phyloP scores from a whole-genome alignment of 768 basidiomycete genomes.

The Suillus placidus region DNA sequence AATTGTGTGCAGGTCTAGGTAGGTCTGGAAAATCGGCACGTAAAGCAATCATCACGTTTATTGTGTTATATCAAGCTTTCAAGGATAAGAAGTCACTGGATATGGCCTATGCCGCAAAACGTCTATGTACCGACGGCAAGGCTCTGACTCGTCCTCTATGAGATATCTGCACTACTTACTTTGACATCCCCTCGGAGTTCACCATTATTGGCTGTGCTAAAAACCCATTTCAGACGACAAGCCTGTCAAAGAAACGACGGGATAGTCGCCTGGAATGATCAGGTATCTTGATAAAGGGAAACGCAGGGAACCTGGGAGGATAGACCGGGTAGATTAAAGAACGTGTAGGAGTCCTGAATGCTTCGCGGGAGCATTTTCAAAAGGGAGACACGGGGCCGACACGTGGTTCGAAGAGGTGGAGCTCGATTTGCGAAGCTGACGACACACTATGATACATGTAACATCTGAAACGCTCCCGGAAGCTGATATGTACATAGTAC shows the following conservation, averaged over 20 bases:
- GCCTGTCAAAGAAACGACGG: not conserved
- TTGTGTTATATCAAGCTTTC: not conserved
- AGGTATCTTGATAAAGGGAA: not conserved
- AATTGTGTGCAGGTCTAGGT: not conserved
- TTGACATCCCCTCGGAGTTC: not conserved
- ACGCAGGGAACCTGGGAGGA: not conserved
- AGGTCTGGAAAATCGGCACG: not conserved
- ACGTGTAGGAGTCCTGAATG: not conserved
- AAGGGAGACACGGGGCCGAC: not conserved
- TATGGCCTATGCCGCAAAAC: not conserved
- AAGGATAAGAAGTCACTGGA: not conserved
- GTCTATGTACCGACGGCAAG: not conserved
- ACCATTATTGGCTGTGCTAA: not conserved
- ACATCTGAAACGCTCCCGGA: not conserved
- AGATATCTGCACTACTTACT: not conserved
- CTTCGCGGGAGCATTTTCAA: conserved; percentile 3
- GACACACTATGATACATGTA: not conserved
- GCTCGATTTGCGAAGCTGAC: not conserved
- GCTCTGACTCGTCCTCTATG: not conserved
- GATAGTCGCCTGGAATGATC: not conserved
- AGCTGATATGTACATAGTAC: not conserved
- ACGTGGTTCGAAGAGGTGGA: conserved; percentile 4
- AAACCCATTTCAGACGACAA: not conserved
- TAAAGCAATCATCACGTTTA: not conserved
- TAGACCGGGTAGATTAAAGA: not conserved